Base-by-base conservation (phyloP, 129 eudicot species). In the Sambucus nigra region DNA sequence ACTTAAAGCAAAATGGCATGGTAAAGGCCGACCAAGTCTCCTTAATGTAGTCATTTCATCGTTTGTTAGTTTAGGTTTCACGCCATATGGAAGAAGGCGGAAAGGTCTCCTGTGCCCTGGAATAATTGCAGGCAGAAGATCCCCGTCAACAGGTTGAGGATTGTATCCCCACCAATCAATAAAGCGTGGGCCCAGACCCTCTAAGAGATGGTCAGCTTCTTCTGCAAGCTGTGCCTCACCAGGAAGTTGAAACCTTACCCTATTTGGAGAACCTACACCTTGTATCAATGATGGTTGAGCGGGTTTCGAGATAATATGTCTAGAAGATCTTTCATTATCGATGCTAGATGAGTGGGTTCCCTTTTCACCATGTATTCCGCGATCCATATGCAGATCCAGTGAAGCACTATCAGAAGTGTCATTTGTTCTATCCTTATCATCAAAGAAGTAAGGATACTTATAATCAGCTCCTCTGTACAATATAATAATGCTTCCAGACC, bases 111-210 rank as follows among this genome's bases (percentile, higher is more conserved):
- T 73, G 74, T 71, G 85, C 25, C 91, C 87, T 57, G 87, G 78
- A 68, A 82, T 77, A 52, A 74, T 49, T 40, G 95, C 99, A 57
- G 99, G 99, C 54, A 91, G 74, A 74, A 86, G 94, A 74, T 91
- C 99, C 25, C 84, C 95, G 74, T 91, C 99, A 79, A 91, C 81
- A 19, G 99, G 99, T 54, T 76, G 50, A 11, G 99, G 99, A 38
- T 91, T 89, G 63, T 75, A 79, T 20, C 99, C 94, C 75, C 86
- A 91, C 95, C 99, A 91, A 80, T 86, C 94, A 38, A 69, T 82
- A 62, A 82, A 91, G 35, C 99, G 87, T 18, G 95, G 95, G 17
- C 99, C 99, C 47, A 91, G 71, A 55, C 99, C 95, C 42, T 86
- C 85, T 60, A 91, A 67, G 53, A 91, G 79, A 58, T 51, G 76